Percentiles rank a stretch among this genome's conserved stretches.
Evolutionary conservation across 73 alveolate species (phyloP).

Genomic region (Paramecium sexaurelia): DNA sequence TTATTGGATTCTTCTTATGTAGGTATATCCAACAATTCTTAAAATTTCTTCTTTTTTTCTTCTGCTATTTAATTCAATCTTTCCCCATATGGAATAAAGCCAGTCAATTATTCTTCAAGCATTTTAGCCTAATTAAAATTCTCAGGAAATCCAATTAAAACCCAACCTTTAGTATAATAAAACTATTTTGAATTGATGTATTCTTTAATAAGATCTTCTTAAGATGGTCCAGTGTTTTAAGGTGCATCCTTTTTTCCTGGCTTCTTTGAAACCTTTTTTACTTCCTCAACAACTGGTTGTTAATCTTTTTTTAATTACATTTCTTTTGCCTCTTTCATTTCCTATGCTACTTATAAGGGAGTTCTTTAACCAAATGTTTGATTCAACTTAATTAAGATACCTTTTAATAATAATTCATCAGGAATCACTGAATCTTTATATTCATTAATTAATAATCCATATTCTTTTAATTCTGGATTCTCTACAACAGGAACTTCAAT

Average conservation of each 20-base stretch:
- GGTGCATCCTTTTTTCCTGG: not conserved
- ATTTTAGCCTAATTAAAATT: not conserved
- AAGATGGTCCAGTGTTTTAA: not conserved
- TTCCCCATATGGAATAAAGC: constrained; percentile 11
- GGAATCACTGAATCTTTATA: not conserved
- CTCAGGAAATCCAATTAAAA: constrained; percentile 52
- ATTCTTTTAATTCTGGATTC: constrained; percentile 46
- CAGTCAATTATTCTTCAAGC: constrained; percentile 27
- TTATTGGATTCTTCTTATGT: not conserved
- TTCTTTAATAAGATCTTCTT: constrained; percentile 41
- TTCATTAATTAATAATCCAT: constrained; percentile 1
- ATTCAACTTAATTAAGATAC: constrained; percentile 8
- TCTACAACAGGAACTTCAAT: not conserved
- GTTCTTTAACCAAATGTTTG: constrained; percentile 14
- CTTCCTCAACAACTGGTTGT: constrained; percentile 39
- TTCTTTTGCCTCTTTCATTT: constrained; percentile 18
- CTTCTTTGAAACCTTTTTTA: not conserved
- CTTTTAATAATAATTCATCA: constrained; percentile 46
- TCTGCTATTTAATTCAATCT: constrained; percentile 28
- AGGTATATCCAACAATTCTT: not conserved
- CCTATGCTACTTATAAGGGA: not conserved
- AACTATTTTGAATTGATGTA: constrained; percentile 25
- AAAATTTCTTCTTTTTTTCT: not conserved
- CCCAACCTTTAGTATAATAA: constrained; percentile 53
- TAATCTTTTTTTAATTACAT: not conserved